A percentile compares a stretch with the other conserved stretches of the same genome.
phyloP scores from a whole-genome alignment of 345 rosid genomes.

The Streptanthus diversifolius region DNA sequence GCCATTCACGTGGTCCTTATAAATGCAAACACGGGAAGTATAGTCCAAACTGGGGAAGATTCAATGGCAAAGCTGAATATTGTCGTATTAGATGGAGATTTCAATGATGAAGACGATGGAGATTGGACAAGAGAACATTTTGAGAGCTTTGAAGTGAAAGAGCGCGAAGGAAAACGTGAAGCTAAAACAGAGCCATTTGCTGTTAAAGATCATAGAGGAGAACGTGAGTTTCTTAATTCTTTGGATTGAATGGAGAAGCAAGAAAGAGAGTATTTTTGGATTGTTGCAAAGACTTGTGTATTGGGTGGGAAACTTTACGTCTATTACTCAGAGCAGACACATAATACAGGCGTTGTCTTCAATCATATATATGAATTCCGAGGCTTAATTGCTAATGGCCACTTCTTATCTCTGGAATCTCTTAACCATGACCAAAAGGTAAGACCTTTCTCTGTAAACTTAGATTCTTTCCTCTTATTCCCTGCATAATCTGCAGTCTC shows the following conservation, averaged over 20 bases:
- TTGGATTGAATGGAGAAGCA: conserved; percentile 1
- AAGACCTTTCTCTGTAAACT: not conserved
- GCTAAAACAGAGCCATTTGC: conserved; percentile 87
- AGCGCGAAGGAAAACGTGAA: conserved; percentile 82
- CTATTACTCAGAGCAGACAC: conserved; percentile 53
- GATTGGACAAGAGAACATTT: conserved; percentile 73
- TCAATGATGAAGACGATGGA: conserved; percentile 61
- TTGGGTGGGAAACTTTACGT: conserved; percentile 74
- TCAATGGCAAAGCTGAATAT: conserved; percentile 63
- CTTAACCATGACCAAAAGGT: conserved; percentile 76
- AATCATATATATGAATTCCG: conserved; percentile 70
- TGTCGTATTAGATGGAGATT: conserved; percentile 87
- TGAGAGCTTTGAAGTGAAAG: conserved; percentile 73
- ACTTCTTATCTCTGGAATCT: conserved; percentile 63
- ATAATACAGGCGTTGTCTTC: conserved; percentile 62
- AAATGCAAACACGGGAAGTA: conserved; percentile 54
- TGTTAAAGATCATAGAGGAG: conserved; percentile 97
- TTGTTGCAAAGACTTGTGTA: conserved; percentile 69
- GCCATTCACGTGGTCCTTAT: conserved; percentile 72
- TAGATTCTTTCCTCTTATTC: not conserved
- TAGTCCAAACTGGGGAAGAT: conserved; percentile 59
- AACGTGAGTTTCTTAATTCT: conserved; percentile 49
- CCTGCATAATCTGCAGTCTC: not conserved
- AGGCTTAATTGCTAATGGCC: conserved; percentile 66
- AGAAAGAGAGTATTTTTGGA: not conserved